Percentiles rank a stretch among this genome's conserved stretches.
Evolutionary conservation across 768 basidiomycete genomes (phyloP).

Genomic region (Termitomyces sp.): DNA sequence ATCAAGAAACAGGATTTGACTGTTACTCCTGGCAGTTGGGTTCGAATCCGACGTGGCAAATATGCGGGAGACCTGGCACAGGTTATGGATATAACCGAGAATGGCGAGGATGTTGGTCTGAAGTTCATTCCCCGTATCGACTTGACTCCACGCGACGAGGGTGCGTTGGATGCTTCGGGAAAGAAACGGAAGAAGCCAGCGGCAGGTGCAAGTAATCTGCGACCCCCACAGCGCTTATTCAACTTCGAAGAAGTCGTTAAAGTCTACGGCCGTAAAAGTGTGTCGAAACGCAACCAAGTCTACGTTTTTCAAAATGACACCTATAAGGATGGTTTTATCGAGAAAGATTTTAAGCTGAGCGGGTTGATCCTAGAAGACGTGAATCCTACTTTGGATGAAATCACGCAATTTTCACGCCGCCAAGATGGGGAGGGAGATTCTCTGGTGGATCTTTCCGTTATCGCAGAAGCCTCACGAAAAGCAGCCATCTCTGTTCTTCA

Average conservation of each 20-base stretch:
- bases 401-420: slow-evolving; percentile 80
- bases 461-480: slow-evolving; percentile 89
- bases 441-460: slow-evolving; percentile 82
- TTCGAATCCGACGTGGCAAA: slow-evolving; percentile 89
- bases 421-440: slow-evolving; percentile 67
- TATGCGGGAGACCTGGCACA: slow-evolving; percentile 95
- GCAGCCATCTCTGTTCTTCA: slow-evolving; percentile 92
- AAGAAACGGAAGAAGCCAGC: slow-evolving; percentile 67
- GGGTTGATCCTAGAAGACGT: slow-evolving; percentile 82
- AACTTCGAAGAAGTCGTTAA: slow-evolving; percentile 89
- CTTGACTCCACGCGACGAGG: slow-evolving; percentile 83
- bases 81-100: slow-evolving; percentile 90
- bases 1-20: slow-evolving; percentile 93
- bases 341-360: slow-evolving; percentile 89
- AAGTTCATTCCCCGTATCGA: slow-evolving; percentile 98
- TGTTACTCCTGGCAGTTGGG: slow-evolving; percentile 86
- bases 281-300: slow-evolving; percentile 66
- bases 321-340: slow-evolving; percentile 91
- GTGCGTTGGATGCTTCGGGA: slow-evolving; percentile 52
- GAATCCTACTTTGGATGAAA: slow-evolving; percentile 94
- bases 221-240: slow-evolving; percentile 91
- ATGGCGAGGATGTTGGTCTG: slow-evolving; percentile 87
- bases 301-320: slow-evolving; percentile 92
- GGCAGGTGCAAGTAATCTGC: slow-evolving; percentile 48
- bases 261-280: slow-evolving; percentile 75